Percentiles rank a stretch among this genome's conserved stretches.
Conservation (phyloP, 139 green algal genomes). For the Micromonas pusilla region DNA sequence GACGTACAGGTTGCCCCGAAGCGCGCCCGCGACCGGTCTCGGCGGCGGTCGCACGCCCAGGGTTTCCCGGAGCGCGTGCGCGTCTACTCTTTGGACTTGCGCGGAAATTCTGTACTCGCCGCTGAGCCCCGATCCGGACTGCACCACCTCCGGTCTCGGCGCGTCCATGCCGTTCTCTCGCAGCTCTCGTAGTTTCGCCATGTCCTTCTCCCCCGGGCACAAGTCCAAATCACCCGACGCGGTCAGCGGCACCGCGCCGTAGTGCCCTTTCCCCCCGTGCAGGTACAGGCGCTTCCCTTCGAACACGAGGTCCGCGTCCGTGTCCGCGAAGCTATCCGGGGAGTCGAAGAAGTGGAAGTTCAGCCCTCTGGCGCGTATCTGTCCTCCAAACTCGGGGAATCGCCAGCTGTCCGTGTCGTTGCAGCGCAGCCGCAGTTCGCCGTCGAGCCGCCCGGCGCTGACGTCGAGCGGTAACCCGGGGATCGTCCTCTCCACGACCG, state of each 20-base stretch:
- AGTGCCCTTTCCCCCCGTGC: conserved; percentile 69
- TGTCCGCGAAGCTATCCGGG: conserved; percentile 68
- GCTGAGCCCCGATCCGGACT: background rate
- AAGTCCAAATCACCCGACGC: conserved; percentile 85
- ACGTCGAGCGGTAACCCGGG: conserved; percentile 88
- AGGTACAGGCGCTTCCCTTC: conserved; percentile 85
- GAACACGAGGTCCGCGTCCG: conserved; percentile 80
- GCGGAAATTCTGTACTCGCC: conserved; percentile 77
- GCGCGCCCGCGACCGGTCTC: conserved; percentile 58
- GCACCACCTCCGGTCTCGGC: background rate
- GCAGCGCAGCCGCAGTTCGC: conserved; percentile 56
- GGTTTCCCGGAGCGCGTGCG: conserved; percentile 56
- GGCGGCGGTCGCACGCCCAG: conserved; percentile 71
- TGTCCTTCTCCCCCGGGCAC: conserved; percentile 45
- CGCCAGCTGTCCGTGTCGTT: conserved; percentile 56
- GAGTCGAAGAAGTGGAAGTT: conserved; percentile 93
- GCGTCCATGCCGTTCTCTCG: background rate
- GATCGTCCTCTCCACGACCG: conserved; percentile 70
- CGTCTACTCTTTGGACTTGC: conserved; percentile 40
- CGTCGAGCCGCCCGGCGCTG: conserved; percentile 53
- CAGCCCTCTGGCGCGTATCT: conserved; percentile 34
- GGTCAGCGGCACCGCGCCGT: conserved; percentile 61
- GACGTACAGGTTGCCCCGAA: conserved; percentile 76
- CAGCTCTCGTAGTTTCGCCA: background rate
- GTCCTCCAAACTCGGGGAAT: conserved; percentile 60